Conservation (phyloP, 2,329 filamentous ascomycete species). For the Aspergillus uvarum region DNA sequence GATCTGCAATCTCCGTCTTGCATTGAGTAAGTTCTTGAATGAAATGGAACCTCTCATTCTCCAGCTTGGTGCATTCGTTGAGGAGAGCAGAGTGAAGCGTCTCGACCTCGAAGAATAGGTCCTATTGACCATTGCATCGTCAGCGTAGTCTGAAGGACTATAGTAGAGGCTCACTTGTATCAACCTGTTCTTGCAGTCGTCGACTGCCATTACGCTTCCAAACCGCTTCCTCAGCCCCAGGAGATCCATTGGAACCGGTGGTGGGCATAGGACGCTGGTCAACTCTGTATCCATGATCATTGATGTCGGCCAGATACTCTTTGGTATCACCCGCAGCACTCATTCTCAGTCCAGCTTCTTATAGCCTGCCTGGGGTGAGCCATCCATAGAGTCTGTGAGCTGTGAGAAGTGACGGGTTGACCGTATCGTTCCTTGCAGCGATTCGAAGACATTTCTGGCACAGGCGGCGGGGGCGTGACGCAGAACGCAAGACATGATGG, state of each 20-base stretch:
- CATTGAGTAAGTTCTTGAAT: constrained; percentile 6
- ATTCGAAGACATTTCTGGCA: neutral
- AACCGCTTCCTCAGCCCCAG: constrained; percentile 11
- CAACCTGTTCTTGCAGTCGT: constrained; percentile 20
- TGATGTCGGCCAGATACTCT: neutral
- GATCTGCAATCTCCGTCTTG: constrained; percentile 4
- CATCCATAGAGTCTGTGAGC: too few species aligned
- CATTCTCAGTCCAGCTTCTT: too few species aligned
- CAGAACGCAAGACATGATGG: neutral
- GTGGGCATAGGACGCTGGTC: neutral
- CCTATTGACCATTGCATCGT: constrained; percentile 4
- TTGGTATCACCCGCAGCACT: too few species aligned
- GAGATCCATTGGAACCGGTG: neutral
- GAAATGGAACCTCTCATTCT: constrained; percentile 6
- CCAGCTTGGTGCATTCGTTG: constrained; percentile 6
- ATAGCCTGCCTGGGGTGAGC: too few species aligned
- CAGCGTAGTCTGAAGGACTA: too few species aligned
- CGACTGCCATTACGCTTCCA: constrained; percentile 9
- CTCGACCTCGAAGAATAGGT: constrained; percentile 14
- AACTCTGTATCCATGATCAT: neutral
- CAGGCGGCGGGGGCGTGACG: neutral
- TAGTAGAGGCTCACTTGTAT: constrained; percentile 10
- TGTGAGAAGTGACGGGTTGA: neutral
- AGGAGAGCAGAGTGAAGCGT: constrained; percentile 9
- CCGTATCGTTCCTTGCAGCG: neutral